Base-by-base conservation (phyloP, 805 yeast species). In the Yamadazyma takamatsuzukensis region DNA sequence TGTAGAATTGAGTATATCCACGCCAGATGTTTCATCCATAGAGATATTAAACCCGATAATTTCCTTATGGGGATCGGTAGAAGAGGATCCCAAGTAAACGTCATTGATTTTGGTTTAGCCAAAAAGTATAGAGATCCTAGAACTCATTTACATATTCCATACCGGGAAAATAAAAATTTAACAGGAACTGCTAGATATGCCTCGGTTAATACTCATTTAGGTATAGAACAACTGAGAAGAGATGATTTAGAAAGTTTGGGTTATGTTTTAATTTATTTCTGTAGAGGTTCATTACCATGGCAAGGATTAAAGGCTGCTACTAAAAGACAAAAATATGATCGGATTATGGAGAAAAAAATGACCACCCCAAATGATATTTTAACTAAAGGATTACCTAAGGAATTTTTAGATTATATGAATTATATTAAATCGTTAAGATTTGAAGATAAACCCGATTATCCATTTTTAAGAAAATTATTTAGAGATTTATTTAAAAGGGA, bases 101-200 rank as follows among this genome's bases (percentile, higher is more conserved):
- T 88, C 22, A 88, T 88, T 53, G 97, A 88, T 65, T 87, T 88
- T 57, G 97, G 97, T 18, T 72, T 88, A 47, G 95, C 96, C 36
- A 88, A 88, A 55, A 90, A 89, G 64, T 90, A 78, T 61, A 74
- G 97, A 51, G 97, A 90, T 59, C 95, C 95, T 42, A 77, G 94
- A 59, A 82, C 96, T 15, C 95, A 87, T 61, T 70, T 86, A 49
- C 98, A 90, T 59, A 93, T 93, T 38, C 96, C 97, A 9, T 93
- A 90, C 63, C 77, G 96, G 46, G 97, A 90, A 66, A 89, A 90
- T 64, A 90, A 93, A 63, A 88, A 90, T 53, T 76, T 90, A 51
- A 90, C 97, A 11, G 98, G 98, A 53, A 90, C 98, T 16, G 97
- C 97, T 12, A 79, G 98, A 54, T 93, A 90, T 60, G 97, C 97